phyloP scores from a whole-genome alignment of 73 alveolate species.

The Tetrahymena elliotti region DNA sequence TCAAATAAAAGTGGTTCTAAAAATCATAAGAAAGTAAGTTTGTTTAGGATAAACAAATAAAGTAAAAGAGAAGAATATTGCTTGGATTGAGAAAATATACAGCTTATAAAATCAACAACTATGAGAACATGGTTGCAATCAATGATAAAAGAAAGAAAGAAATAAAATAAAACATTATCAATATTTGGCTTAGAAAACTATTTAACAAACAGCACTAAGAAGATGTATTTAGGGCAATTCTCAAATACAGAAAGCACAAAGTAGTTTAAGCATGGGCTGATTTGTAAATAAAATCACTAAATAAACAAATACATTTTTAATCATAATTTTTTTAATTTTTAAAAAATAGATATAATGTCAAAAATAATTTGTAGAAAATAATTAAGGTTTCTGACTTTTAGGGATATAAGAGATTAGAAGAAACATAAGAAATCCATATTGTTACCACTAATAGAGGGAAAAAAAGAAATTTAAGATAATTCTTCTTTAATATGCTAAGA shows the following conservation, averaged over 20 bases:
- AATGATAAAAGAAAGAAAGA: background rate
- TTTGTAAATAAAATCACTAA: background rate
- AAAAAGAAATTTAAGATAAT: background rate
- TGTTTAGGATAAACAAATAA: background rate
- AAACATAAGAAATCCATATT: background rate
- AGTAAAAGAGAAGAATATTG: background rate
- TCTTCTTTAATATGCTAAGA: background rate
- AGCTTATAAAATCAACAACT: background rate
- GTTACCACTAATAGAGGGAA: background rate
- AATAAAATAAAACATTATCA: background rate
- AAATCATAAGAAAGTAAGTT: background rate
- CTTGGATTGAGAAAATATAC: background rate
- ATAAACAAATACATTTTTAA: no score
- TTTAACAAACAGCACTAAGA: background rate
- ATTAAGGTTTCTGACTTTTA: background rate
- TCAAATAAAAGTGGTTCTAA: background rate
- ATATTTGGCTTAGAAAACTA: background rate
- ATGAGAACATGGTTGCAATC: background rate
- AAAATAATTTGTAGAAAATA: background rate
- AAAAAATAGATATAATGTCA: background rate
- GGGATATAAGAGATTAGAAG: background rate
- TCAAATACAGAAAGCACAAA: background rate
- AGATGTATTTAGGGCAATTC: background rate
- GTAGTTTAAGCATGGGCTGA: background rate
- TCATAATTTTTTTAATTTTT: background rate